These are phyloP conservation scores for Ceratocystis alfenasii DNA, from an alignment of 2,329 filamentous ascomycete species.

Conservation along the genomic window DNA sequence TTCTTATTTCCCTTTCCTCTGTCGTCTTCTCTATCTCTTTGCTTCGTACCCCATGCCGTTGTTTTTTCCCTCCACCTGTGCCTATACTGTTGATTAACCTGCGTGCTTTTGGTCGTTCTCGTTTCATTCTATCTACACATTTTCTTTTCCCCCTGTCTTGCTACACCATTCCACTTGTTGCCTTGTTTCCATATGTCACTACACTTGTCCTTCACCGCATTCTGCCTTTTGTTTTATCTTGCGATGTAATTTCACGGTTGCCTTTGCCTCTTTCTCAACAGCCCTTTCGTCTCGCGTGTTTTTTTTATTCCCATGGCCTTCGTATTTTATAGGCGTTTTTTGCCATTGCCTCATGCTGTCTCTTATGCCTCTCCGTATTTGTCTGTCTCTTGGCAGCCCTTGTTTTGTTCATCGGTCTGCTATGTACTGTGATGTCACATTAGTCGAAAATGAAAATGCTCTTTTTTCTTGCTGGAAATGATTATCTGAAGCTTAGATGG, in stretches of 20 bases:
- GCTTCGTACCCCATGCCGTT: background rate
- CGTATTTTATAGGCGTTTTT: background rate
- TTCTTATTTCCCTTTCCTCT: background rate
- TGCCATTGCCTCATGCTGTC: background rate
- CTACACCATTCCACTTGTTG: background rate
- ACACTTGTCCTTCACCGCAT: background rate
- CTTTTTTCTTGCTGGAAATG: background rate
- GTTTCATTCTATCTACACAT: conserved; percentile 7
- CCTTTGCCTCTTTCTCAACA: background rate
- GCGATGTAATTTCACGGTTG: conserved; percentile 7
- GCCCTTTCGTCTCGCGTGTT: background rate
- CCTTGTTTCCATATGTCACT: background rate
- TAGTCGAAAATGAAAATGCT: background rate
- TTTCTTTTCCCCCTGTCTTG: background rate
- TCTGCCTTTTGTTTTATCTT: background rate
- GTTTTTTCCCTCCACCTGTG: background rate
- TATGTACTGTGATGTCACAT: too few relatives aligned
- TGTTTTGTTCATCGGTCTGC: too few relatives aligned
- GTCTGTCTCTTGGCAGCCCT: background rate
- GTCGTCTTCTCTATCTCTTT: background rate
- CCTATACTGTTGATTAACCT: conserved; percentile 6
- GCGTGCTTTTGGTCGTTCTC: background rate
- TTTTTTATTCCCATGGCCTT: conserved; percentile 5
- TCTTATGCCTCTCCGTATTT: background rate
- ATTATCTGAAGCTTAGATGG: background rate